Base-by-base conservation (phyloP, 768 basidiomycete genomes). In the Lactarius trivialis region DNA sequence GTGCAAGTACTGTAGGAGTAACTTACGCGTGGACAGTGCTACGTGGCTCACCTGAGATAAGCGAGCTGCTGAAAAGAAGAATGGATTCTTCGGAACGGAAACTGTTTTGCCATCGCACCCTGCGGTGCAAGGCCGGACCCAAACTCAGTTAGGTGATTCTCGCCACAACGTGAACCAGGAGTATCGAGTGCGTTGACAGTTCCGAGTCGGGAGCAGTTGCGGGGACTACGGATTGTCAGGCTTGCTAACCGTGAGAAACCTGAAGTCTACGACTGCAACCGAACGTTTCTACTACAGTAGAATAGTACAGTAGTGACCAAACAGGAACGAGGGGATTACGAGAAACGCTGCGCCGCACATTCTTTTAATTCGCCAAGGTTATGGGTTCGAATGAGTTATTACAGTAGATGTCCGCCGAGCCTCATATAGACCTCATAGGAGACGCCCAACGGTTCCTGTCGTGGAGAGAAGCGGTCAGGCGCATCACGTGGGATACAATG, bases 41-140 rank as follows among this genome's bases (percentile, higher is more conserved):
- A 34, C 28, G 45, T 43, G 19, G 28, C 61, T 53, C 56, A 58
- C 45, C 60, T 61, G 57, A 32, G 57, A 58, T 51, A 39, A 4
- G 30, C 37, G n/a, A 28, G 30, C 49, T 24, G 12, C n/a, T n/a
- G n/a, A n/a, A 48, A 57, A 32, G 19, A 21, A 21, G 37, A 12
- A n/a, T 24, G 24, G 34, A n/a, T 33, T 21, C 43, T 43, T 17
- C 34, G 15, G 43, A 48, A 36, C 34, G 15, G 43, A 37, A 36
- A 19, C 26, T 32, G 28, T 37, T 32, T 17, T 15, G n/a, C 34
- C 12, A 58, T 36, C 56, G 52, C 61, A 45, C 19, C 8, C 15
- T 11, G 21, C 26, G 43, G 49, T 43, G 32, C 33, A 62, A 36
- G 26, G n/a, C 51, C 51, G 57, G 50, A 12, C 7, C 36, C 36